phyloP scores from a whole-genome alignment of 805 yeast species.

The Saccharomyces mikatae region DNA sequence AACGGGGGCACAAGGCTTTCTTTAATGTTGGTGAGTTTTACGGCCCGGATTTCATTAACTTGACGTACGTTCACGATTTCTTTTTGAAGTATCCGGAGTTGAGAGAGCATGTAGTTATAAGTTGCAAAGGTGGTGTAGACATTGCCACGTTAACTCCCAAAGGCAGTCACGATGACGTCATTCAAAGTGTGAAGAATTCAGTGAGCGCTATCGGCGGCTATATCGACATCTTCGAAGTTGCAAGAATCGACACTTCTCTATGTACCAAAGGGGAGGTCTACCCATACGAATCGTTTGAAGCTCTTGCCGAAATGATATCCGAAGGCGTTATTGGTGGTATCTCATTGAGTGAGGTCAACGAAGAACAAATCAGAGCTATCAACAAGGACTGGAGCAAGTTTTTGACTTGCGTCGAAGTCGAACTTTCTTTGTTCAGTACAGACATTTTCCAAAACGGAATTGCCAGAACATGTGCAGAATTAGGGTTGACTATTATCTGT shows the following conservation, averaged over 20 bases:
- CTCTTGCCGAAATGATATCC: slow-evolving; percentile 51
- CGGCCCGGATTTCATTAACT: slow-evolving; percentile 47
- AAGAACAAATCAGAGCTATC: slow-evolving; percentile 54
- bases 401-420: slow-evolving; percentile 67
- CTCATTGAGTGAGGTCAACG: slow-evolving; percentile 67
- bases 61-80: slow-evolving; percentile 50
- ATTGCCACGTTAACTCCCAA: slow-evolving; percentile 36
- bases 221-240: slow-evolving; percentile 59
- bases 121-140: slow-evolving; percentile 60
- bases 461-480: slow-evolving; percentile 47
- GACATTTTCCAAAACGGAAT: slow-evolving; percentile 59
- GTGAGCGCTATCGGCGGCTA: slow-evolving; percentile 37
- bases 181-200: slow-evolving; percentile 40
- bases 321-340: slow-evolving; percentile 61
- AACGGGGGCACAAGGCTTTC: slow-evolving; percentile 33
- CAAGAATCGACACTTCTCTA: slow-evolving; percentile 51
- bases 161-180: slow-evolving; percentile 42
- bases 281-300: slow-evolving; percentile 48
- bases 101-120: slow-evolving; percentile 47
- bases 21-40: slow-evolving; percentile 77
- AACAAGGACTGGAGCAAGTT: slow-evolving; percentile 40
- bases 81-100: slow-evolving; percentile 49
- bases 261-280: slow-evolving; percentile 18
- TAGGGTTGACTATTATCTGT: slow-evolving; percentile 59
- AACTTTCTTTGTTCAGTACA: slow-evolving; percentile 62